phyloP scores from a whole-genome alignment of 2,329 filamentous ascomycete genomes.

The Fusarium globosum region DNA sequence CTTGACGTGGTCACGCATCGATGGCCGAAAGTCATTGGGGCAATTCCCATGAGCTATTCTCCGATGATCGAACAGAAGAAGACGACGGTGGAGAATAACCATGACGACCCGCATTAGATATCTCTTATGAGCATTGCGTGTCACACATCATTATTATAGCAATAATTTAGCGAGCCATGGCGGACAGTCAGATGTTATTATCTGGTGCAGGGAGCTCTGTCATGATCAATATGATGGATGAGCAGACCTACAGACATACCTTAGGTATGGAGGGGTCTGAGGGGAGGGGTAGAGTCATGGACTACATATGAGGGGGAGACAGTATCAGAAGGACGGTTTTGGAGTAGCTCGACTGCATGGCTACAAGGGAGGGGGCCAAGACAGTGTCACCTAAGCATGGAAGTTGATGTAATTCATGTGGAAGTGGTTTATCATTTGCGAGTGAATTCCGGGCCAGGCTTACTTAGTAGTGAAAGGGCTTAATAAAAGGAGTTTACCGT shows the following conservation, averaged over 20 bases:
- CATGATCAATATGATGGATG: not conserved
- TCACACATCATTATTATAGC: not conserved
- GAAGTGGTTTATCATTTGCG: conserved; percentile 24
- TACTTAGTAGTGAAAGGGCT: not conserved
- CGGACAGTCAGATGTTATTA: not conserved
- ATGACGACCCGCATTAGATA: not conserved
- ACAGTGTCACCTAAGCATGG: conserved; percentile 12
- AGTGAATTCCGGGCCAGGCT: conserved; percentile 19
- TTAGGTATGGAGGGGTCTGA: not conserved
- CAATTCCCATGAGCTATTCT: conserved; percentile 37
- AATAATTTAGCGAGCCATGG: not conserved
- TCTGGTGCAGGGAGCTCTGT: not conserved
- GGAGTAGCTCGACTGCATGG: conserved; percentile 19
- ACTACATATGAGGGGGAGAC: conserved; percentile 4
- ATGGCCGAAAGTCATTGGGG: conserved; percentile 35
- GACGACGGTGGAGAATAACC: not conserved
- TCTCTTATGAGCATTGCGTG: conserved; percentile 4
- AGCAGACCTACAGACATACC: not conserved
- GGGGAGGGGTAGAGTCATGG: conserved; percentile 12
- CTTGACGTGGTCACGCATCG: conserved; percentile 45
- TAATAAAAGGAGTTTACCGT: not conserved
- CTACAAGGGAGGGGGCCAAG: conserved; percentile 22
- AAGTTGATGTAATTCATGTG: not conserved
- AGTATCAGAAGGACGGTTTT: conserved; percentile 22
- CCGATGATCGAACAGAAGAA: conserved; percentile 30